A percentile compares a stretch with the other conserved stretches of the same genome.
Evolutionary conservation across 345 rosid genomes (phyloP).

Genomic region (Salix purpurea): DNA sequence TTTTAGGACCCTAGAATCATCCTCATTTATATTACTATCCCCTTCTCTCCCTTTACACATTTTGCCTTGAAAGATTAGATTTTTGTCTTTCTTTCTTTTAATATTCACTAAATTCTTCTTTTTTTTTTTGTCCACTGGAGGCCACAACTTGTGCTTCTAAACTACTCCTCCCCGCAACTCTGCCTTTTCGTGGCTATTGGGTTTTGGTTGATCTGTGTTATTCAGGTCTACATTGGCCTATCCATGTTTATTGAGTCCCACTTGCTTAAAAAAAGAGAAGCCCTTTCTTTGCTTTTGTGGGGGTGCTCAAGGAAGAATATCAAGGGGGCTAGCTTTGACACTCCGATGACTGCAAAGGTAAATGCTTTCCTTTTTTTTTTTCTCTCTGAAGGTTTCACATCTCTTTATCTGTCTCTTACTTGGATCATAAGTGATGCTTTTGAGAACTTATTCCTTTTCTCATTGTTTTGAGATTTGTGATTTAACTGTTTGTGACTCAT

Average conservation of each 20-base stretch:
- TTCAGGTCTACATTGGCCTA: conserved; percentile 40
- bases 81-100: conserved; percentile 30
- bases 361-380: conserved; percentile 21
- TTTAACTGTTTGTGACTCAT: conserved; percentile 4
- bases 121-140: conserved; percentile 16
- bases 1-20: background rate
- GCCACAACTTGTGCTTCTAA: conserved; percentile 33
- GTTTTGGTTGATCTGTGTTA: conserved; percentile 22
- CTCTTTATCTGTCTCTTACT: conserved; percentile 52
- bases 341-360: conserved; percentile 23
- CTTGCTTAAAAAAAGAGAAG: conserved; percentile 30
- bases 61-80: conserved; percentile 33
- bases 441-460: conserved; percentile 21
- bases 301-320: conserved; percentile 55
- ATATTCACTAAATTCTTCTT: conserved; percentile 1
- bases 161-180: conserved; percentile 30
- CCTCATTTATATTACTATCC: background rate
- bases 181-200: conserved; percentile 23
- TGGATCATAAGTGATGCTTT: conserved; percentile 71
- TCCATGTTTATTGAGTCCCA: conserved; percentile 46
- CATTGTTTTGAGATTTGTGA: conserved; percentile 2
- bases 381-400: conserved; percentile 12
- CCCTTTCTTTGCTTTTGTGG: conserved; percentile 41
- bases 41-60: conserved; percentile 15
- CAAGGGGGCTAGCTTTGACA: conserved; percentile 7